A percentile compares a stretch with the other conserved stretches of the same genome.
phyloP scores from a whole-genome alignment of 164 flowering plant genomes.

The Chimonanthus salicifolius region DNA sequence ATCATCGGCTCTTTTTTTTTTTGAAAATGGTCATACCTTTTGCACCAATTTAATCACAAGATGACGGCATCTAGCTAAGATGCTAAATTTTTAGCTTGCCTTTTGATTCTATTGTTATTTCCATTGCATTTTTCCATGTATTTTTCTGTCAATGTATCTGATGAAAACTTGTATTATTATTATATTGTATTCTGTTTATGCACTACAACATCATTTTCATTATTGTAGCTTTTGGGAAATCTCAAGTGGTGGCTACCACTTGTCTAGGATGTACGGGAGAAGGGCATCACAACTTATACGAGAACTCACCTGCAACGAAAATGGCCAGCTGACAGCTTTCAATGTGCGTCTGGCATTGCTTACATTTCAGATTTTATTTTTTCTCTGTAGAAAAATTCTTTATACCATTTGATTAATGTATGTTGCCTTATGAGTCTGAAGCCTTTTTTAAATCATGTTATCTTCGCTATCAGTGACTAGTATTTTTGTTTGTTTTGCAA shows the following conservation, averaged over 20 bases:
- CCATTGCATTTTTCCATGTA: too few species aligned
- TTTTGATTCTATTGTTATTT: too few species aligned
- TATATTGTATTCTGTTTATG: too few species aligned
- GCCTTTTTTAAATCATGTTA: not conserved
- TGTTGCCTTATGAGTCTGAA: not conserved
- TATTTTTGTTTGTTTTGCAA: not conserved
- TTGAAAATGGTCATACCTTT: too few species aligned
- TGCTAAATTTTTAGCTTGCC: too few species aligned
- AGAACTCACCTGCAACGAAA: slow-evolving; percentile 56
- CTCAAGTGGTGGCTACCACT: not conserved
- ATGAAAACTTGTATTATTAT: too few species aligned
- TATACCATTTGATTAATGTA: not conserved
- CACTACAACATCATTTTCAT: too few species aligned
- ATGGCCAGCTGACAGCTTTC: slow-evolving; percentile 62
- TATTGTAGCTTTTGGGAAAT: not conserved
- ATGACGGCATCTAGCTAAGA: too few species aligned
- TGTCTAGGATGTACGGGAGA: slow-evolving; percentile 54
- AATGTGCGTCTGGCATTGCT: slow-evolving; percentile 43
- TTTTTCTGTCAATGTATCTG: too few species aligned
- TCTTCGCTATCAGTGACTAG: not conserved
- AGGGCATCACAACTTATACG: slow-evolving; percentile 62
- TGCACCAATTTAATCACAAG: too few species aligned
- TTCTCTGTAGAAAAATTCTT: not conserved
- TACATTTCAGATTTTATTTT: not conserved
- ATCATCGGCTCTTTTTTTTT: too few species aligned